Conservation (phyloP, 805 yeast species). For the Yarrowia porcina region DNA sequence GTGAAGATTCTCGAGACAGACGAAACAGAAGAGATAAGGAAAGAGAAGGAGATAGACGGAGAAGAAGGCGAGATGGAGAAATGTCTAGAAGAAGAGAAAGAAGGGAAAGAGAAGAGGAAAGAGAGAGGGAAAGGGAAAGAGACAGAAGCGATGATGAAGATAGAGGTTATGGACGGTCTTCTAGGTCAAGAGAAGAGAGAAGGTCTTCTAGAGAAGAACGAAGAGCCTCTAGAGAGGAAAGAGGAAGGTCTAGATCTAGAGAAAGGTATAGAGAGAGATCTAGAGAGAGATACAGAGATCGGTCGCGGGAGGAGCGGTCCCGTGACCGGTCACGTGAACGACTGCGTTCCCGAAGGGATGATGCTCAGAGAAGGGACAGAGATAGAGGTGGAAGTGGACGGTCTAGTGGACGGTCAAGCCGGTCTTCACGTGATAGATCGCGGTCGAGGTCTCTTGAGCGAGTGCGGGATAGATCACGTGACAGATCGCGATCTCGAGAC, state of each 20-base stretch:
- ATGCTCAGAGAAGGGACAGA: not conserved
- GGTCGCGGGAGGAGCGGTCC: not conserved
- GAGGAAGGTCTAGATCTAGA: not conserved
- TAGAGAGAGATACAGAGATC: not conserved
- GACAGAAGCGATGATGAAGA: not conserved
- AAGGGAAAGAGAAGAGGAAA: not conserved
- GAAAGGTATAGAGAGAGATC: not conserved
- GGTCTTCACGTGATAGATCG: not conserved
- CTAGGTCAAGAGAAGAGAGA: too few species aligned
- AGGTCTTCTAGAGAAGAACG: constrained; percentile 19
- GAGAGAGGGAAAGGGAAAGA: not conserved
- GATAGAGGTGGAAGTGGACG: not conserved
- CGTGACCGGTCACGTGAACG: not conserved
- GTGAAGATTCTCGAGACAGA: not conserved
- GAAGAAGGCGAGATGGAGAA: not conserved
- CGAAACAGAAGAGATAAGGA: not conserved
- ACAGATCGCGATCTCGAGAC: not conserved
- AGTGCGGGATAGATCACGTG: too few species aligned
- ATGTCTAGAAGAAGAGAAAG: not conserved
- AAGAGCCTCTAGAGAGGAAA: too few species aligned
- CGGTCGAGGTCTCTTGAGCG: not conserved
- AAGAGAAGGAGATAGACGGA: not conserved
- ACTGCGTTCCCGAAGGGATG: not conserved
- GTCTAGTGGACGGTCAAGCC: not conserved
- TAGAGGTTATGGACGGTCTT: not conserved